phyloP scores from a whole-genome alignment of 345 rosid species.

The Populus tremula region DNA sequence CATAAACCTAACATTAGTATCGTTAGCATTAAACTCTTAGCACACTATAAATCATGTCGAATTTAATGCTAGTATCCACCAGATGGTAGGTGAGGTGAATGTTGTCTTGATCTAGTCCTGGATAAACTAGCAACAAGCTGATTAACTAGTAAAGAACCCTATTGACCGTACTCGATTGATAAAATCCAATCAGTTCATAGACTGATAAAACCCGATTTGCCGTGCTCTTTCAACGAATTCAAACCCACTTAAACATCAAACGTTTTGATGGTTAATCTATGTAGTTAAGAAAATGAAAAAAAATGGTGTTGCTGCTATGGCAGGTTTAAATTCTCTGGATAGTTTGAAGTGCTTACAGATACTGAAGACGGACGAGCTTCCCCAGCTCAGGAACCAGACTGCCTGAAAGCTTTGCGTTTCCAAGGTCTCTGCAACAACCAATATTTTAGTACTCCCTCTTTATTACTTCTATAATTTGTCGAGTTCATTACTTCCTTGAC shows the following conservation, averaged over 20 bases:
- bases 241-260: background rate
- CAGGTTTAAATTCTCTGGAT: background rate
- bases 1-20: slow-evolving; percentile 13
- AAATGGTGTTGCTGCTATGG: background rate
- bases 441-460: background rate
- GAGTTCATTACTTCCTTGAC: background rate
- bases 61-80: background rate
- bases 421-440: slow-evolving; percentile 56
- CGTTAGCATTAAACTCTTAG: background rate
- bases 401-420: slow-evolving; percentile 69
- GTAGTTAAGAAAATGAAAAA: background rate
- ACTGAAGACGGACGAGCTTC: slow-evolving; percentile 63
- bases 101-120: background rate
- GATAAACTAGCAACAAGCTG: background rate
- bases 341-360: slow-evolving; percentile 45
- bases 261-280: background rate
- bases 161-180: background rate
- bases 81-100: background rate
- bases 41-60: background rate
- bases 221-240: background rate
- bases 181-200: no score
- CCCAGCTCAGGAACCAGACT: slow-evolving; percentile 64
- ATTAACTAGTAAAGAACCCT: background rate
- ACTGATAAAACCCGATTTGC: background rate
- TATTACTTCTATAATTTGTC: background rate